These are phyloP conservation scores for Fusarium decemcellulare DNA, from an alignment of 2,329 filamentous ascomycete genomes.

Conservation along the genomic window DNA sequence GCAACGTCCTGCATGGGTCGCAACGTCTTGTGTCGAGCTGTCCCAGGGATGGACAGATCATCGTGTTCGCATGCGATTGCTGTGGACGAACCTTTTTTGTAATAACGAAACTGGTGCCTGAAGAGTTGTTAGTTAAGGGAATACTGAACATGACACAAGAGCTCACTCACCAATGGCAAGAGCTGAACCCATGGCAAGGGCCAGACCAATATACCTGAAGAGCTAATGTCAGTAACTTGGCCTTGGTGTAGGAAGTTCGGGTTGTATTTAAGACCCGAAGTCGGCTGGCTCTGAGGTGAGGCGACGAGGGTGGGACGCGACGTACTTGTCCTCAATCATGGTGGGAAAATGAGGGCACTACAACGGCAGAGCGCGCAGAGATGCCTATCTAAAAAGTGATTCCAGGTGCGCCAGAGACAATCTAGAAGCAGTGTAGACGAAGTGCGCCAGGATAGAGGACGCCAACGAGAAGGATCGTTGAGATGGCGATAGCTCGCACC, in stretches of 20 bases:
- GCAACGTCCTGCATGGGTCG: background rate
- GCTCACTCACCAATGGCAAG: conserved; percentile 78
- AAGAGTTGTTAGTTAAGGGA: conserved; percentile 38
- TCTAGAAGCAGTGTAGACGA: conserved; percentile 4
- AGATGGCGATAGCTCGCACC: conserved; percentile 43
- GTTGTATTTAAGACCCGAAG: conserved; percentile 14
- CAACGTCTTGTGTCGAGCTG: background rate
- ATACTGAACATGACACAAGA: conserved; percentile 4
- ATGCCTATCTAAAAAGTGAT: conserved; percentile 1
- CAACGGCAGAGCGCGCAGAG: conserved; percentile 36
- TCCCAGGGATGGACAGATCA: background rate
- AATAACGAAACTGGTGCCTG: conserved; percentile 97
- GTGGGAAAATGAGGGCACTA: conserved; percentile 35
- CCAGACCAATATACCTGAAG: conserved; percentile 81
- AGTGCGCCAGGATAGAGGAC: conserved; percentile 26
- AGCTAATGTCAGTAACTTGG: conserved; percentile 34
- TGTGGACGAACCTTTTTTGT: conserved; percentile 86
- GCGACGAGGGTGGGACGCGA: conserved; percentile 23
- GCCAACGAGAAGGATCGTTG: conserved; percentile 20
- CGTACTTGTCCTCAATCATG: conserved; percentile 59
- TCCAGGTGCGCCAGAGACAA: conserved; percentile 30
- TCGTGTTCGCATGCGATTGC: background rate
- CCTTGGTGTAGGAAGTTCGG: background rate
- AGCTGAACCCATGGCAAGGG: conserved; percentile 81
- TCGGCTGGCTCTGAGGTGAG: conserved; percentile 13